Percentiles rank a stretch among this genome's conserved stretches.
phyloP scores from a whole-genome alignment of 352 stramenopile genomes.

The Phytophthora rubi region DNA sequence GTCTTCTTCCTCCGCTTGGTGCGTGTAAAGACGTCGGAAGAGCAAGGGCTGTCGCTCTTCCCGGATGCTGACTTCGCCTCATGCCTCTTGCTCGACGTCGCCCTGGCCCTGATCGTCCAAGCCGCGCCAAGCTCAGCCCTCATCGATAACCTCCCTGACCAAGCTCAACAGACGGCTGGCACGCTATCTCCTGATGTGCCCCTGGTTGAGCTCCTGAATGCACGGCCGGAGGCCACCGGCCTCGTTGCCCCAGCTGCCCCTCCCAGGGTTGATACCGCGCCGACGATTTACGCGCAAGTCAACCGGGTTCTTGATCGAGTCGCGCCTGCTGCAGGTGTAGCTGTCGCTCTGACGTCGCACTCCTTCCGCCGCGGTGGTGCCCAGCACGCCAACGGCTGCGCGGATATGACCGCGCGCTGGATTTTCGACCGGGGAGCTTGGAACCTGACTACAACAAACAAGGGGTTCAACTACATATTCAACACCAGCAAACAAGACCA shows the following conservation, averaged over 20 bases:
- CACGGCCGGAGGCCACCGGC: too few species aligned
- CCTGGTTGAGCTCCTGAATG: too few species aligned
- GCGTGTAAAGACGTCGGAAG: too few species aligned
- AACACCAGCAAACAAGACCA: background rate
- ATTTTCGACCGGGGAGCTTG: constrained; percentile 1
- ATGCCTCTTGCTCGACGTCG: too few species aligned
- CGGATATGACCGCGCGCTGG: background rate
- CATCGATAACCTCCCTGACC: background rate
- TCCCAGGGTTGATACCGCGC: background rate
- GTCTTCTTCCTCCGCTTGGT: too few species aligned
- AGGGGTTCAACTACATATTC: constrained; percentile 6
- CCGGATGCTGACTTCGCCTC: too few species aligned
- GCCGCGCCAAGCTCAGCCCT: background rate
- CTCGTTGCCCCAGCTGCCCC: too few species aligned
- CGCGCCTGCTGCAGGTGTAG: background rate
- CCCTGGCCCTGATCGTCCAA: background rate
- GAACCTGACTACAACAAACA: constrained; percentile 14
- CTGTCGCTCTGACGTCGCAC: background rate
- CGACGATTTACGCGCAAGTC: constrained; percentile 6
- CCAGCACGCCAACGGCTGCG: background rate
- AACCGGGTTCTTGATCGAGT: constrained; percentile 3
- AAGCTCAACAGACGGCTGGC: background rate
- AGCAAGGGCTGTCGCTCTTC: too few species aligned
- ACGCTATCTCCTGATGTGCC: background rate
- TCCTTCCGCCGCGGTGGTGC: background rate